Conservation (phyloP, 1,284 basidiomycete species). For the Cutaneotrichosporon sp. region DNA sequence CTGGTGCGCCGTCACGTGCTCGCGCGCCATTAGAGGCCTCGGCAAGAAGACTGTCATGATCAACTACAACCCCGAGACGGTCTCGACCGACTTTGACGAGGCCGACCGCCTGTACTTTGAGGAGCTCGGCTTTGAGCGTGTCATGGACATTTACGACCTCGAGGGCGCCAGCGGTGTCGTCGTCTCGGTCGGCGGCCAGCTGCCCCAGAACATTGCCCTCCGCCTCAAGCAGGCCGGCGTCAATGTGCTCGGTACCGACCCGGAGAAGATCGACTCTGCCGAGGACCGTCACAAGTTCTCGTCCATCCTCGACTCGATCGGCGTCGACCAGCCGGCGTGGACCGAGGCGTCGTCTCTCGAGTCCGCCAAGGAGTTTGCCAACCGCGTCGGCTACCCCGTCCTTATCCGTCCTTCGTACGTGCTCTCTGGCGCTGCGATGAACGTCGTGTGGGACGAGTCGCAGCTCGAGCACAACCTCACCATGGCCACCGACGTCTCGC, state of each 20-base stretch:
- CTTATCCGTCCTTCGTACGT: conserved; percentile 96
- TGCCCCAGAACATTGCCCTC: conserved; percentile 97
- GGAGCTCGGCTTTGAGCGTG: conserved; percentile 93
- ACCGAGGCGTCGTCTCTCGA: conserved; percentile 81
- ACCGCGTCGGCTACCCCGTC: conserved; percentile 84
- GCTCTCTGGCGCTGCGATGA: conserved; percentile 98
- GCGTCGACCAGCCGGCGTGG: conserved; percentile 97
- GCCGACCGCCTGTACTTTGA: conserved; percentile 98
- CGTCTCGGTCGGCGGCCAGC: conserved; percentile 95
- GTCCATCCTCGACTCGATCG: conserved; percentile 85
- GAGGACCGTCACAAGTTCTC: conserved; percentile 99
- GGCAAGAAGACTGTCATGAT: conserved; percentile 97
- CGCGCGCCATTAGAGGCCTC: conserved; percentile 81
- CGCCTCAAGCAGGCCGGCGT: conserved; percentile 85
- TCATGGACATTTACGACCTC: conserved; percentile 99
- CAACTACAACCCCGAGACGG: conserved; percentile 99
- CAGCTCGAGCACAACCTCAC: conserved; percentile 87
- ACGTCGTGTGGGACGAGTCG: conserved; percentile 91
- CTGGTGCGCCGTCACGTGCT: conserved; percentile 99
- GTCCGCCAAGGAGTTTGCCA: conserved; percentile 86
- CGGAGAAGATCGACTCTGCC: conserved; percentile 89
- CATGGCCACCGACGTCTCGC: conserved; percentile 90
- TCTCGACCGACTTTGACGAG: conserved; percentile 99
- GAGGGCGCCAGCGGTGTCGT: conserved; percentile 89
- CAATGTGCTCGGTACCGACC: conserved; percentile 93